Conservation (phyloP, 495 filamentous ascomycete species). For the Penicillium flavigenum region DNA sequence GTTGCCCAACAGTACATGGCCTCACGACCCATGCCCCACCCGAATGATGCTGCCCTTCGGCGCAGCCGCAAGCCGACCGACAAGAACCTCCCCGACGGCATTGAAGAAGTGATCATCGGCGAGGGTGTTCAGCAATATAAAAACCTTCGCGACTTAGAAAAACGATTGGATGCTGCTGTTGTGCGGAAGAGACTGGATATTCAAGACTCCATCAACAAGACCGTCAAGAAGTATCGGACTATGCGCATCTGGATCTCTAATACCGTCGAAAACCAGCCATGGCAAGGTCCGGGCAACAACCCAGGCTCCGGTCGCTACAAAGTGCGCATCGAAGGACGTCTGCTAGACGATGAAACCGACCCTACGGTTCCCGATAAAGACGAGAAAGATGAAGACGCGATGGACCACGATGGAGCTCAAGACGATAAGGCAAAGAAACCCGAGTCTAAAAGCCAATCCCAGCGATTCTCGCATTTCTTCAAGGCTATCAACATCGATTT, state of each 20-base stretch:
- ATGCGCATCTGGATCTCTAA: constrained; percentile 95
- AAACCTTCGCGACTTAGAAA: constrained; percentile 80
- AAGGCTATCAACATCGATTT: constrained; percentile 87
- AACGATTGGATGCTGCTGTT: constrained; percentile 89
- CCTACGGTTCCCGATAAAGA: constrained; percentile 49
- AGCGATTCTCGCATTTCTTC: constrained; percentile 92
- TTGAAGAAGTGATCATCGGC: constrained; percentile 76
- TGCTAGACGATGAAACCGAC: constrained; percentile 71
- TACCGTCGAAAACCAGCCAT: constrained; percentile 89
- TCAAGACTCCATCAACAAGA: constrained; percentile 75
- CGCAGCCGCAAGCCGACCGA: constrained; percentile 87
- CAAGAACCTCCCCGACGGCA: constrained; percentile 85
- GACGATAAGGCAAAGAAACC: constrained; percentile 39
- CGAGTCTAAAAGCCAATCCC: constrained; percentile 45
- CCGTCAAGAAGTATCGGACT: constrained; percentile 78
- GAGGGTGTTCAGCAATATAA: constrained; percentile 81
- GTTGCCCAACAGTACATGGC: constrained; percentile 44
- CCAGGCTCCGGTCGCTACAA: constrained; percentile 66
- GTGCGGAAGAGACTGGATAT: constrained; percentile 91
- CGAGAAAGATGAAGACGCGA: constrained; percentile 59
- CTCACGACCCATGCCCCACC: constrained; percentile 41
- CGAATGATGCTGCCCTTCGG: constrained; percentile 60
- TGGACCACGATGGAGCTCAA: constrained; percentile 57
- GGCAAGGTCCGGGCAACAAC: constrained; percentile 60
- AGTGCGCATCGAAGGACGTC: constrained; percentile 89